Evolutionary conservation across 352 stramenopile species (phyloP).

Genomic region (Globisporangium solare): DNA sequence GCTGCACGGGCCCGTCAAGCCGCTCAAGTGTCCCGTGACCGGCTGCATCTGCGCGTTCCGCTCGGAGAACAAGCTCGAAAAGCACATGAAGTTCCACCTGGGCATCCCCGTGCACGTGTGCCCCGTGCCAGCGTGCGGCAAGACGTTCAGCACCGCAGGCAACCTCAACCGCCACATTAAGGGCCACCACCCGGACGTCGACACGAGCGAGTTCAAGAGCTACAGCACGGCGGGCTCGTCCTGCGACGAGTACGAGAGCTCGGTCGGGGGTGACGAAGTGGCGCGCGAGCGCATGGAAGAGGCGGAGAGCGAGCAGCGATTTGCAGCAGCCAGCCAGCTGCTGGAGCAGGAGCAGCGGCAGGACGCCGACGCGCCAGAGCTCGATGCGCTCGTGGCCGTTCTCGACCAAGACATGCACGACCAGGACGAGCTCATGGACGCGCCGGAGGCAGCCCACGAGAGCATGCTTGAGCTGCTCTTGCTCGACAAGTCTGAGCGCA

Average conservation of each 20-base stretch:
- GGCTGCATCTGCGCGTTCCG: constrained; percentile 49
- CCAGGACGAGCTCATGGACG: neutral
- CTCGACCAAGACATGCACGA: constrained; percentile 22
- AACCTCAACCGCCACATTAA: constrained; percentile 65
- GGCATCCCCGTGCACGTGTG: constrained; percentile 44
- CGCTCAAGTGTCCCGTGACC: constrained; percentile 38
- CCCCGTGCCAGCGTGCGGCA: constrained; percentile 33
- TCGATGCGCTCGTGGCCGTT: constrained; percentile 37
- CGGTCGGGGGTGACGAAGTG: constrained; percentile 18
- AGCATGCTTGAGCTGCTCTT: constrained; percentile 11
- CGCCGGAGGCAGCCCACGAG: neutral
- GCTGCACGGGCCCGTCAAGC: constrained; percentile 45
- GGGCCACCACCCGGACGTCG: constrained; percentile 34
- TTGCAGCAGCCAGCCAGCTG: neutral
- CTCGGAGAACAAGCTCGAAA: constrained; percentile 55
- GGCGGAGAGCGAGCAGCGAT: neutral
- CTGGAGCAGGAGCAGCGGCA: neutral
- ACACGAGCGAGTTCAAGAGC: constrained; percentile 15
- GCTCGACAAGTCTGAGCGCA: constrained; percentile 6
- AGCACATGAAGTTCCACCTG: constrained; percentile 64
- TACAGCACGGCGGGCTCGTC: constrained; percentile 15
- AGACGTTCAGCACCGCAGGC: constrained; percentile 55
- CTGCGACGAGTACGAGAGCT: constrained; percentile 25
- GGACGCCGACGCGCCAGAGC: neutral
- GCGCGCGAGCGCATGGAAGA: constrained; percentile 9